Evolutionary conservation across 441 rosid species (phyloP).

Genomic region (Erodium moschatum): DNA sequence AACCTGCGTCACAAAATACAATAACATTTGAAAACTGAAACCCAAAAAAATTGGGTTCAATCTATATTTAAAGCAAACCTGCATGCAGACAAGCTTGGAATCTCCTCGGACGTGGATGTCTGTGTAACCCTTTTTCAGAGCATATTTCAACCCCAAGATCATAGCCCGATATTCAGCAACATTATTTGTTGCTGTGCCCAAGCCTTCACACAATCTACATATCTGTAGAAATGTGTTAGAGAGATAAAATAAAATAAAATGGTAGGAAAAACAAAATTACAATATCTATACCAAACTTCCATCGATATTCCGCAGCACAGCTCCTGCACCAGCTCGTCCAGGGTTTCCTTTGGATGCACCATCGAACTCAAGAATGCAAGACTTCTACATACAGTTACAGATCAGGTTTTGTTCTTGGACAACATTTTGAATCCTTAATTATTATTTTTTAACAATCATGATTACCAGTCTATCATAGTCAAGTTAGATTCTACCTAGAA

Average conservation of each 20-base stretch:
- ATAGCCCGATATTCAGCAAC: constrained; percentile 76
- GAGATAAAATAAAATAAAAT: background rate
- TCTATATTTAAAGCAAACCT: constrained; percentile 34
- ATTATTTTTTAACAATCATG: too few relatives aligned
- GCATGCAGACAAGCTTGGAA: constrained; percentile 82
- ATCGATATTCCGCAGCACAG: constrained; percentile 51
- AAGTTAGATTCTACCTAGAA: background rate
- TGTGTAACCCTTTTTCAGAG: constrained; percentile 59
- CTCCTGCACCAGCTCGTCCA: constrained; percentile 90
- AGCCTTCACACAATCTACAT: constrained; percentile 71
- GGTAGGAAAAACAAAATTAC: background rate
- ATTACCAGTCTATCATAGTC: too few relatives aligned
- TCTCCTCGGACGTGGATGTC: constrained; percentile 57
- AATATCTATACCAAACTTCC: constrained; percentile 61
- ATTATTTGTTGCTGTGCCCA: constrained; percentile 64
- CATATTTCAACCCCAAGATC: constrained; percentile 71
- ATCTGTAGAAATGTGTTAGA: constrained; percentile 40
- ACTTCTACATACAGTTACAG: constrained; percentile 33
- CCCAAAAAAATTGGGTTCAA: constrained; percentile 1
- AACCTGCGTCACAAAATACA: constrained; percentile 37
- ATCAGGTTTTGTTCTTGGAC: background rate
- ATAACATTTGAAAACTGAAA: constrained; percentile 1
- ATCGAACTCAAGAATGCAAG: constrained; percentile 70
- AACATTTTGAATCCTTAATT: too few relatives aligned
- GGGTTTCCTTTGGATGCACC: constrained; percentile 96